These are phyloP conservation scores for Pleurozium schreberi DNA, from an alignment of 225 moss, liverwort and hornwort species.

Conservation along the genomic window DNA sequence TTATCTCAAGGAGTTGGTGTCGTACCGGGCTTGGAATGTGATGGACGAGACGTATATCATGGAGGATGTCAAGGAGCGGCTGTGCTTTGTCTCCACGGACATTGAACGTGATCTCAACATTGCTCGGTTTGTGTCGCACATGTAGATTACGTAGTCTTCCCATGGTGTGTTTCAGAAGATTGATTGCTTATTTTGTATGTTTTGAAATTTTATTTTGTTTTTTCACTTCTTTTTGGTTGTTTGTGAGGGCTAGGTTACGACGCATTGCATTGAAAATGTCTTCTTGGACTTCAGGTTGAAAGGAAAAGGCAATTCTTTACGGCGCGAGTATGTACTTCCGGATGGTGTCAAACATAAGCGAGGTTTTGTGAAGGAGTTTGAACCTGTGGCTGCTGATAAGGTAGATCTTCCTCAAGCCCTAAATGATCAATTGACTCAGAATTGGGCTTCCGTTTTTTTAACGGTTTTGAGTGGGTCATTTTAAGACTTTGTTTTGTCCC, in stretches of 20 bases:
- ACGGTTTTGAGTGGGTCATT: background rate
- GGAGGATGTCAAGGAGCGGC: slow-evolving; percentile 93
- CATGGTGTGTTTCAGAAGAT: background rate
- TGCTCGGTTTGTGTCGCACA: slow-evolving; percentile 40
- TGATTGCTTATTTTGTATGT: background rate
- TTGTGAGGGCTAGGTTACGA: background rate
- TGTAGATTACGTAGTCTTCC: background rate
- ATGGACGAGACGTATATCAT: slow-evolving; percentile 97
- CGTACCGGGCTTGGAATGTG: slow-evolving; percentile 94
- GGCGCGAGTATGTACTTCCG: slow-evolving; percentile 77
- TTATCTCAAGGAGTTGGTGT: slow-evolving; percentile 88
- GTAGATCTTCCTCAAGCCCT: background rate
- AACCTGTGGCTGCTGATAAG: slow-evolving; percentile 22
- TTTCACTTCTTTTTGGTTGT: background rate
- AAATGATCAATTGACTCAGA: background rate
- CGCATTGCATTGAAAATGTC: background rate
- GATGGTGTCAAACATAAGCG: slow-evolving; percentile 94
- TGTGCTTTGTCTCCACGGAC: slow-evolving; percentile 80
- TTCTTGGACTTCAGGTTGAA: slow-evolving; percentile 34
- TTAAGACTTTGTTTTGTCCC: background rate
- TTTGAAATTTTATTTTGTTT: background rate
- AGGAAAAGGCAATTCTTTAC: slow-evolving; percentile 52
- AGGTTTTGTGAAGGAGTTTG: slow-evolving; percentile 71
- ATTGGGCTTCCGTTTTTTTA: background rate
- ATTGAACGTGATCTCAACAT: slow-evolving; percentile 64